Percentiles rank a stretch among this genome's conserved stretches.
phyloP scores from a whole-genome alignment of 2,329 filamentous ascomycete species.

The Eurotiales sp. region DNA sequence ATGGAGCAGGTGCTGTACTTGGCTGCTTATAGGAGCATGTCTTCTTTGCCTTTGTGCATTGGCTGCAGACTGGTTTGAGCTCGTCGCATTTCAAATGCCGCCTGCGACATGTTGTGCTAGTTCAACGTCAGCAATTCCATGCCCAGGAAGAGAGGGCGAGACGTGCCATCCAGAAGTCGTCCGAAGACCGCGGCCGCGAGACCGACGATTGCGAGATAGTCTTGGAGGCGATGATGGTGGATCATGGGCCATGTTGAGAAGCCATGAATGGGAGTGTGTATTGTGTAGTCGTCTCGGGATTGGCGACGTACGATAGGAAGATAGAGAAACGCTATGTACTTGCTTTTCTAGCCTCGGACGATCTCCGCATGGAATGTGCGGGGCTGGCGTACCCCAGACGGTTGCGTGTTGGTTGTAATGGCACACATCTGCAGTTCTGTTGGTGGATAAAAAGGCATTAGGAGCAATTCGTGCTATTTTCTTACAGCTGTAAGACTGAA shows the following conservation, averaged over 20 bases:
- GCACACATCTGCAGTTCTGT: too few relatives aligned
- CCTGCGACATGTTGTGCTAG: slow-evolving; percentile 21
- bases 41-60: slow-evolving; percentile 21
- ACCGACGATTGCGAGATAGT: slow-evolving; percentile 16
- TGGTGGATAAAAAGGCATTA: too few relatives aligned
- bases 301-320: too few relatives aligned
- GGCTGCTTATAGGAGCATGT: slow-evolving; percentile 15
- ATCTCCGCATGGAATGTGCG: background rate
- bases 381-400: too few relatives aligned
- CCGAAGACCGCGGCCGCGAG: slow-evolving; percentile 18
- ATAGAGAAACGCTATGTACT: too few relatives aligned
- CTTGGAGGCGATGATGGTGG: slow-evolving; percentile 1
- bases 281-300: background rate
- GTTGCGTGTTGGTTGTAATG: too few relatives aligned
- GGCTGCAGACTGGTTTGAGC: slow-evolving; percentile 22
- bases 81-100: slow-evolving; percentile 27
- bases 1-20: background rate
- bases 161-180: slow-evolving; percentile 19
- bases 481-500: too few relatives aligned
- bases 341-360: background rate
- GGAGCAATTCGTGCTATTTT: too few relatives aligned
- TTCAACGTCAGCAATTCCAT: background rate
- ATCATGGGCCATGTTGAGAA: background rate
- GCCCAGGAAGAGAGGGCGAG: background rate
- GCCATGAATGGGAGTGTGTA: background rate